Percentiles rank a stretch among this genome's conserved stretches.
These are phyloP conservation scores for Vitis hybrid DNA, from an alignment of 177 flowering plant genomes.

Conservation along the genomic window DNA sequence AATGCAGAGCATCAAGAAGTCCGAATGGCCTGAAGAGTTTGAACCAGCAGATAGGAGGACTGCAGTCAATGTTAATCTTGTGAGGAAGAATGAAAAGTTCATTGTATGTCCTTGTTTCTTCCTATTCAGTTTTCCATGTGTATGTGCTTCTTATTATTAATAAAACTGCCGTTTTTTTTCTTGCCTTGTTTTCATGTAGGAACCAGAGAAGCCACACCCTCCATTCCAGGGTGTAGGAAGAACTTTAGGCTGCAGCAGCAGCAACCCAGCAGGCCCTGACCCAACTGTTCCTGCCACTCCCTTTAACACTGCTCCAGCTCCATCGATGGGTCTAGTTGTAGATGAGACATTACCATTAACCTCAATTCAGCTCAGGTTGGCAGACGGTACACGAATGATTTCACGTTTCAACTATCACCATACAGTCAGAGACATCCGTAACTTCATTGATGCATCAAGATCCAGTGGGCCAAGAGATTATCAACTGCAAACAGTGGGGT, in stretches of 20 bases:
- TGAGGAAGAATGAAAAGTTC: slow-evolving; percentile 62
- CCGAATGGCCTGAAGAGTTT: slow-evolving; percentile 91
- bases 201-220: slow-evolving; percentile 57
- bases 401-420: slow-evolving; percentile 63
- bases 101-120: slow-evolving; percentile 38
- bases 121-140: background rate
- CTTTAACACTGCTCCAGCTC: slow-evolving; percentile 41
- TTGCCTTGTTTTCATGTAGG: slow-evolving; percentile 42
- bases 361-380: slow-evolving; percentile 83
- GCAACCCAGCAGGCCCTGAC: slow-evolving; percentile 27
- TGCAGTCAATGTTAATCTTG: slow-evolving; percentile 70
- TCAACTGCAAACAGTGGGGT: slow-evolving; percentile 48
- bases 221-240: slow-evolving; percentile 93
- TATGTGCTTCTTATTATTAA: background rate
- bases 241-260: slow-evolving; percentile 66
- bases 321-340: slow-evolving; percentile 62
- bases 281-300: slow-evolving; percentile 30
- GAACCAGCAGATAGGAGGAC: slow-evolving; percentile 68
- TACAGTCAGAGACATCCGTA: slow-evolving; percentile 53
- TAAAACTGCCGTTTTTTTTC: background rate
- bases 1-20: slow-evolving; percentile 82
- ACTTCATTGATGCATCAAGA: slow-evolving; percentile 41
- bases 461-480: slow-evolving; percentile 36
- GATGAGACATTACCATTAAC: slow-evolving; percentile 71
- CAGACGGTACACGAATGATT: slow-evolving; percentile 93